Percentiles rank a stretch among this genome's conserved stretches.
Conservation (phyloP, 352 stramenopile species). For the Phytophthora litchii region DNA sequence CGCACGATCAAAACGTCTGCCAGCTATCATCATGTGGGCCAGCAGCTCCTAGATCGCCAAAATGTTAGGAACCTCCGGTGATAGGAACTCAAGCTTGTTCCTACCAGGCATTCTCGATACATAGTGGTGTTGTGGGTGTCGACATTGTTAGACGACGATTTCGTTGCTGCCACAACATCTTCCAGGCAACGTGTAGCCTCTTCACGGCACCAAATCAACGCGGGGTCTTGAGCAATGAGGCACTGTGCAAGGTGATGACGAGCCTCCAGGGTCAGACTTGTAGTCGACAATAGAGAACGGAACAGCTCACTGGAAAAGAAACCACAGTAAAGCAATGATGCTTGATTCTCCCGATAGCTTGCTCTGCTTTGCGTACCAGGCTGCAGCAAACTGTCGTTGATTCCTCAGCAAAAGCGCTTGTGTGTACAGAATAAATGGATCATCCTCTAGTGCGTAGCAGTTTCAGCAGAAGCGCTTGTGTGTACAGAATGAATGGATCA, state of each 20-base stretch:
- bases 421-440: slow-evolving; percentile 45
- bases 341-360: too few relatives aligned
- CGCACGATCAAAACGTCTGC: slow-evolving; percentile 30
- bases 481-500: slow-evolving; percentile 44
- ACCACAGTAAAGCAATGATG: neutral
- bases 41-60: slow-evolving; percentile 44
- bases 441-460: slow-evolving; percentile 20
- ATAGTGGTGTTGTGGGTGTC: slow-evolving; percentile 24
- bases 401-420: slow-evolving; percentile 51
- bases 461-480: slow-evolving; percentile 50
- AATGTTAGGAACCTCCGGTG: neutral
- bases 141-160: slow-evolving; percentile 9
- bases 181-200: slow-evolving; percentile 43
- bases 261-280: slow-evolving; percentile 35
- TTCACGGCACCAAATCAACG: slow-evolving; percentile 24
- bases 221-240: slow-evolving; percentile 42
- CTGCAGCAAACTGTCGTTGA: slow-evolving; percentile 36
- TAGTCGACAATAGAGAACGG: slow-evolving; percentile 24
- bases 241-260: slow-evolving; percentile 55
- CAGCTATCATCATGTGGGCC: slow-evolving; percentile 43
- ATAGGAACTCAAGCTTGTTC: neutral
- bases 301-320: slow-evolving; percentile 29
- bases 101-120: slow-evolving; percentile 39
- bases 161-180: slow-evolving; percentile 21
- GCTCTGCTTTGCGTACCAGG: slow-evolving; percentile 27